Conservation (phyloP, 352 stramenopile genomes). For the Pythium aphanidermatum region DNA sequence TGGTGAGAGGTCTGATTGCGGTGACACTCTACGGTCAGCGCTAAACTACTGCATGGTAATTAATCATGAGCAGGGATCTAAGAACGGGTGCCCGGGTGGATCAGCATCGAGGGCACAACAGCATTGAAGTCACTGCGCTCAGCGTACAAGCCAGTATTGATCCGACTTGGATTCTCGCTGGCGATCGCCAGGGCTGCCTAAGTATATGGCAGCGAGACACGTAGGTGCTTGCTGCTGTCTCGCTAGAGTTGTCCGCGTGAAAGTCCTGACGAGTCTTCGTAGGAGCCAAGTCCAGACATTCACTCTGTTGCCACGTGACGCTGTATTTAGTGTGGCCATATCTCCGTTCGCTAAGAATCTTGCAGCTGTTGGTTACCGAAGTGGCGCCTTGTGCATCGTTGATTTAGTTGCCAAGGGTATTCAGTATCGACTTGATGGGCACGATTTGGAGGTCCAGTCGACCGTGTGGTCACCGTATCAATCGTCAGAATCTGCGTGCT, state of each 20-base stretch:
- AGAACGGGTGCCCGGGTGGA: conserved; percentile 35
- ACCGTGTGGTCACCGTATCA: conserved; percentile 30
- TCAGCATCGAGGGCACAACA: conserved; percentile 66
- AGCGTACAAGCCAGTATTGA: conserved; percentile 23
- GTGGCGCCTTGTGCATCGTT: conserved; percentile 55
- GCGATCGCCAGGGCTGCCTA: conserved; percentile 53
- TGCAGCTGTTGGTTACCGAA: conserved; percentile 66
- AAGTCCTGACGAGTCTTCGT: too few species aligned
- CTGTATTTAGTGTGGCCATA: conserved; percentile 48
- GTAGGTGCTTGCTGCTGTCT: conserved; percentile 21
- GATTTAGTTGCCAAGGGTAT: conserved; percentile 29
- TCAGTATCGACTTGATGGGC: conserved; percentile 40
- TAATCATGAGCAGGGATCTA: conserved; percentile 40
- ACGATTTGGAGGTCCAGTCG: conserved; percentile 70
- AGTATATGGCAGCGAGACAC: conserved; percentile 50
- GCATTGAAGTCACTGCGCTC: conserved; percentile 44
- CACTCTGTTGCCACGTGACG: conserved; percentile 42
- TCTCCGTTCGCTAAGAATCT: conserved; percentile 42
- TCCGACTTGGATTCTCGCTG: conserved; percentile 41
- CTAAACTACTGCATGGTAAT: too few species aligned
- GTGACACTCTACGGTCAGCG: too few species aligned
- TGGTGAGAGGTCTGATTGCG: too few species aligned
- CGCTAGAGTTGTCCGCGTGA: too few species aligned
- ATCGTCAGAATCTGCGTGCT: conserved; percentile 1
- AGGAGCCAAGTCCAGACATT: conserved; percentile 36